Evolutionary conservation across 352 stramenopile genomes (phyloP).

Genomic region (Sclerospora graminicola): DNA sequence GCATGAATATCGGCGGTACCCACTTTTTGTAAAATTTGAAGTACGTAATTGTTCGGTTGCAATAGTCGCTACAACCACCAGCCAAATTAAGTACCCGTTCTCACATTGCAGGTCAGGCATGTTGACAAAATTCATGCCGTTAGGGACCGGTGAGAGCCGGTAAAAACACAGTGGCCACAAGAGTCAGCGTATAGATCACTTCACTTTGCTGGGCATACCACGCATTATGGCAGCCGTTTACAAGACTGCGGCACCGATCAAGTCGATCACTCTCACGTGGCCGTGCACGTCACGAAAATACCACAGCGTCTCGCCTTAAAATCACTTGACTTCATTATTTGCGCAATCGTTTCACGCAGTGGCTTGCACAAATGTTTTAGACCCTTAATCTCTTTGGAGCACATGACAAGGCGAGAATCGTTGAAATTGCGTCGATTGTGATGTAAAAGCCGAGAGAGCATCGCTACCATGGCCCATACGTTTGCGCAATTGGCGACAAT

Average conservation of each 20-base stretch:
- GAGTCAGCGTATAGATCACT: too few species aligned
- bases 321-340: slow-evolving; percentile 58
- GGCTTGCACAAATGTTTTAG: slow-evolving; percentile 67
- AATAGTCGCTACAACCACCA: slow-evolving; percentile 44
- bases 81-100: slow-evolving; percentile 77
- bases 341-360: slow-evolving; percentile 55
- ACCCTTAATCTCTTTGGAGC: slow-evolving; percentile 62
- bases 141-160: too few species aligned
- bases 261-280: slow-evolving; percentile 72
- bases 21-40: slow-evolving; percentile 74
- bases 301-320: too few species aligned
- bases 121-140: too few species aligned
- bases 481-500: slow-evolving; percentile 62
- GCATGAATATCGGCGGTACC: too few species aligned
- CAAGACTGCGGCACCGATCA: too few species aligned
- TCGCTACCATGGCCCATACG: slow-evolving; percentile 63
- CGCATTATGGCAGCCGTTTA: slow-evolving; percentile 62
- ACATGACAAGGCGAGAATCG: slow-evolving; percentile 37
- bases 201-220: slow-evolving; percentile 54
- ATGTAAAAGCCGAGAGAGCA: slow-evolving; percentile 51
- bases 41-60: slow-evolving; percentile 32
- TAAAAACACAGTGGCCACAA: too few species aligned
- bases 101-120: slow-evolving; percentile 73
- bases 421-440: slow-evolving; percentile 58
- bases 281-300: too few species aligned